Conservation (phyloP, 768 basidiomycete species). For the Leccinum arenicola region DNA sequence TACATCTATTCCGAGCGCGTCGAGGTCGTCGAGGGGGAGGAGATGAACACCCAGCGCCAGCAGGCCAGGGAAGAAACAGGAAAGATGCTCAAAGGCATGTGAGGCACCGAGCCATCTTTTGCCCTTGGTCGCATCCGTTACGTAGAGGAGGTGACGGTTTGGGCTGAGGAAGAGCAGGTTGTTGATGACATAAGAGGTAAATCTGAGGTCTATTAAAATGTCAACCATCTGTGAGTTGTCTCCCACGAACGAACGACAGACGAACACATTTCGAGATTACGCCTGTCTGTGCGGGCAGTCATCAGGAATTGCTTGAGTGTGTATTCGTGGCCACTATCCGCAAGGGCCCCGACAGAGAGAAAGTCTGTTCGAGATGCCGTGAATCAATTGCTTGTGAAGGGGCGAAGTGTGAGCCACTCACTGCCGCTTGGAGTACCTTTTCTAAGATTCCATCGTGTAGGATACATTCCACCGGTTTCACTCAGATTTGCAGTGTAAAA, state of each 20-base stretch:
- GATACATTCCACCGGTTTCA: conserved; percentile 59
- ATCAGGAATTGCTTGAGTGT: conserved; percentile 70
- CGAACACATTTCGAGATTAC: conserved; percentile 67
- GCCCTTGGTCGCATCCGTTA: conserved; percentile 46
- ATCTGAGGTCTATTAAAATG: conserved; percentile 48
- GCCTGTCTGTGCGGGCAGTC: conserved; percentile 58
- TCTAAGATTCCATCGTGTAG: conserved; percentile 52
- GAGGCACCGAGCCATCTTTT: conserved; percentile 32
- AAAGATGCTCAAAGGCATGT: conserved; percentile 64
- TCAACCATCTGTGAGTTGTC: background rate
- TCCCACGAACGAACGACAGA: background rate
- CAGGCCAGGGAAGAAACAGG: conserved; percentile 77
- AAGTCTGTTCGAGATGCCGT: conserved; percentile 22
- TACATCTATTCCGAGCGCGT: conserved; percentile 44
- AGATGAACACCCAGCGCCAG: conserved; percentile 69
- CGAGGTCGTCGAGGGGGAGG: conserved; percentile 53
- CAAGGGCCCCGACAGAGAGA: conserved; percentile 59
- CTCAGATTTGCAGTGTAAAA: conserved; percentile 46
- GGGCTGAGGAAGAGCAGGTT: conserved; percentile 37
- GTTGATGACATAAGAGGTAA: conserved; percentile 59
- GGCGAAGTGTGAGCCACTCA: conserved; percentile 29
- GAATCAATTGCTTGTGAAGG: background rate
- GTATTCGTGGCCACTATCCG: conserved; percentile 77
- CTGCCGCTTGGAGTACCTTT: conserved; percentile 44
- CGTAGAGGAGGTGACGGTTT: conserved; percentile 43